These are phyloP conservation scores for Podospora tetraspora DNA, from an alignment of 495 filamentous ascomycete species.

Conservation along the genomic window DNA sequence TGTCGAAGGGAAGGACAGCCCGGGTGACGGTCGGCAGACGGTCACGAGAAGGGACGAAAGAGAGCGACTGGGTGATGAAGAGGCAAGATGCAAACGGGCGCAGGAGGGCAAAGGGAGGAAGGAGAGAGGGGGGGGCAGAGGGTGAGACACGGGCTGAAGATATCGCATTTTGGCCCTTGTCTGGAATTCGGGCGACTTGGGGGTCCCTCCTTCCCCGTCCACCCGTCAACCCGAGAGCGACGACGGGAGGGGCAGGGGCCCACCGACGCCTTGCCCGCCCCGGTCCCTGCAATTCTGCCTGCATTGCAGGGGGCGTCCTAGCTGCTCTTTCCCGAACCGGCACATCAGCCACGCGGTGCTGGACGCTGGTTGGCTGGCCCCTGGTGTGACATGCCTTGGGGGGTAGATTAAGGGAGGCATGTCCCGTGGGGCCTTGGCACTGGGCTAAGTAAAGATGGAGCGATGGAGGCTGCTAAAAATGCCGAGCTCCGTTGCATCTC, in stretches of 20 bases:
- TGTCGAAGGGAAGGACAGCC: slow-evolving; percentile 5
- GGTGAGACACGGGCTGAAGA: slow-evolving; percentile 20
- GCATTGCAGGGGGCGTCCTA: background rate
- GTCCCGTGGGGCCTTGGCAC: slow-evolving; percentile 12
- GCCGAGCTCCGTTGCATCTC: background rate
- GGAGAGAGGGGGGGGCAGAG: slow-evolving; percentile 14
- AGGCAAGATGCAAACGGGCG: slow-evolving; percentile 10
- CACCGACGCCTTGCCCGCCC: slow-evolving; percentile 15
- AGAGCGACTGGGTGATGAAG: slow-evolving; percentile 16
- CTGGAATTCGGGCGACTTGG: slow-evolving; percentile 4
- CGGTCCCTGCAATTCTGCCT: background rate
- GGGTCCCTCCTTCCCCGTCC: background rate
- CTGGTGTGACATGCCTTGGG: slow-evolving; percentile 15
- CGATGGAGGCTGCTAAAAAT: background rate
- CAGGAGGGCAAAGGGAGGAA: slow-evolving; percentile 4
- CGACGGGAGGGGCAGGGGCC: slow-evolving; percentile 20
- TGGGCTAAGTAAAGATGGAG: slow-evolving; percentile 4
- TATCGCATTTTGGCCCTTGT: slow-evolving; percentile 16
- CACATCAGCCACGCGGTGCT: slow-evolving; percentile 10
- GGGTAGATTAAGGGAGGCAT: slow-evolving; percentile 27
- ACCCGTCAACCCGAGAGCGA: slow-evolving; percentile 1
- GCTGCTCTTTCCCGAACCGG: slow-evolving; percentile 26
- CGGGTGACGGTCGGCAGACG: background rate
- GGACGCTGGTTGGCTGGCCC: slow-evolving; percentile 19
- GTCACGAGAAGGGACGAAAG: slow-evolving; percentile 8